Evolutionary conservation across 2,329 filamentous ascomycete genomes (phyloP).

Genomic region (Fonsecaea erecta): DNA sequence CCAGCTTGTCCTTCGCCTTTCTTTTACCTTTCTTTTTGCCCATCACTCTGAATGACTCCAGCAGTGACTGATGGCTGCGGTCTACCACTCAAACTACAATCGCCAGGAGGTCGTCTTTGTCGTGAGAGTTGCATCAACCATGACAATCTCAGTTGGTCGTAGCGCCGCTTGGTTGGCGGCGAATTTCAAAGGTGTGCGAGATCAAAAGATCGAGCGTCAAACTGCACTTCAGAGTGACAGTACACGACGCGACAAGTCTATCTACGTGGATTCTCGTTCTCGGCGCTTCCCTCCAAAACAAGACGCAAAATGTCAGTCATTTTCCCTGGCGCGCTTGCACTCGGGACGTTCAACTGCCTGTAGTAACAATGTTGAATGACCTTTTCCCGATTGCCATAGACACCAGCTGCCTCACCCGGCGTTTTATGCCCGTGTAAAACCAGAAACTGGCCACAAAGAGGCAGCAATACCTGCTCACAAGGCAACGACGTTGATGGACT

Average conservation of each 20-base stretch:
- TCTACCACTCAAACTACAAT: conserved; percentile 26
- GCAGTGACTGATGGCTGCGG: conserved; percentile 11
- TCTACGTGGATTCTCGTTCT: conserved; percentile 18
- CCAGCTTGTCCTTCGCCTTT: background rate
- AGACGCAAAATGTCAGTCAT: background rate
- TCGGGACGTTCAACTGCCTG: conserved; percentile 5
- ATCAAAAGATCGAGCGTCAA: conserved; percentile 19
- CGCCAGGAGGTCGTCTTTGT: conserved; percentile 10
- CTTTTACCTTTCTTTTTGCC: conserved; percentile 17
- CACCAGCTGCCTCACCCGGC: background rate
- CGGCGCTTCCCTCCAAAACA: background rate
- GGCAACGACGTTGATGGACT: conserved; percentile 10
- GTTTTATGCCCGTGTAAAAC: conserved; percentile 19
- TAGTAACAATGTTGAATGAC: background rate
- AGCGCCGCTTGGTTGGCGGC: conserved; percentile 15
- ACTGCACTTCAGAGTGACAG: conserved; percentile 16
- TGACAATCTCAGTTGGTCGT: conserved; percentile 6
- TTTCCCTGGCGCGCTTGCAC: background rate
- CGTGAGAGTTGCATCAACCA: conserved; percentile 8
- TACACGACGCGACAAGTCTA: conserved; percentile 26
- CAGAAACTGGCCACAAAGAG: conserved; percentile 19
- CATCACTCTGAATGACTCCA: conserved; percentile 19
- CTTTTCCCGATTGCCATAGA: background rate
- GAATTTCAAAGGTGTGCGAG: background rate
- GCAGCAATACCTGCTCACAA: conserved; percentile 22